These are phyloP conservation scores for Debaryomyces nepalensis DNA, from an alignment of 1,139 yeast species.

Conservation along the genomic window DNA sequence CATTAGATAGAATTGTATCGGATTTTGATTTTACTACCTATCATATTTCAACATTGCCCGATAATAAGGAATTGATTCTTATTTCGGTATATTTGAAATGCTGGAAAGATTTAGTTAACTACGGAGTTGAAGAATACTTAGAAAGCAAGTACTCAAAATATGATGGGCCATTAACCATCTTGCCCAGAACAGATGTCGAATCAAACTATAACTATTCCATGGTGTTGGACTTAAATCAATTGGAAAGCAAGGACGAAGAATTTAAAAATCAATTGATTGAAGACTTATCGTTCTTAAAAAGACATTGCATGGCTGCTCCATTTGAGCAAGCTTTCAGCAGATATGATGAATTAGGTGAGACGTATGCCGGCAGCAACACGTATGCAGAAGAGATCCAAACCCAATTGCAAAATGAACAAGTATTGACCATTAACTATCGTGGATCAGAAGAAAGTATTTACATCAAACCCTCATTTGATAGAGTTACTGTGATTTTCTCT, in stretches of 20 bases:
- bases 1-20: conserved; percentile 87
- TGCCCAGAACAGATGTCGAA: conserved; percentile 51
- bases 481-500: conserved; percentile 95
- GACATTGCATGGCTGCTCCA: conserved; percentile 91
- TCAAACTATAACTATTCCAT: conserved; percentile 83
- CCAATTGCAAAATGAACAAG: conserved; percentile 55
- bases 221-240: conserved; percentile 60
- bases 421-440: conserved; percentile 82
- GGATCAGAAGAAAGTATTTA: conserved; percentile 86
- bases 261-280: conserved; percentile 56
- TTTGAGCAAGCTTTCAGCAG: conserved; percentile 83
- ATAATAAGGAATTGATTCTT: conserved; percentile 63
- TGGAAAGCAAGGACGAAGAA: conserved; percentile 47
- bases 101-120: conserved; percentile 70
- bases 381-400: conserved; percentile 56
- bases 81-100: conserved; percentile 77
- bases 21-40: conserved; percentile 96
- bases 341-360: conserved; percentile 69
- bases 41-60: conserved; percentile 82
- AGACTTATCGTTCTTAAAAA: conserved; percentile 74
- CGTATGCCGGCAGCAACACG: conserved; percentile 52
- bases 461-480: conserved; percentile 89
- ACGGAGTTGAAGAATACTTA: conserved; percentile 61
- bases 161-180: conserved; percentile 33
- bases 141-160: conserved; percentile 41